phyloP scores from a whole-genome alignment of 345 rosid genomes.

The Pistacia atlantica region DNA sequence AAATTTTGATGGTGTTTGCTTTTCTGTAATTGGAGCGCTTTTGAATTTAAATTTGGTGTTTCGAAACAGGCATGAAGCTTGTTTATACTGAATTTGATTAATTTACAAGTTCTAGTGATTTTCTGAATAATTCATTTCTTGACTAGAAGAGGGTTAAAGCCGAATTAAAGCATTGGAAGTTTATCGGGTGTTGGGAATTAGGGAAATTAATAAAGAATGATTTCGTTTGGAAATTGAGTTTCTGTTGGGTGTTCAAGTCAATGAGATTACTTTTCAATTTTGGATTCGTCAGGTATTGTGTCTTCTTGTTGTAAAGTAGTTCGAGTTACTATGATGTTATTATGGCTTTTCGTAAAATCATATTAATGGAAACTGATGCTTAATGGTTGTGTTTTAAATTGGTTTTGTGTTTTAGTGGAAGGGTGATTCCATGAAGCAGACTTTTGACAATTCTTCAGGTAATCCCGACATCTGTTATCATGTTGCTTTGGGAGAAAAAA shows the following conservation, averaged over 20 bases:
- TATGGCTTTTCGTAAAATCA: neutral
- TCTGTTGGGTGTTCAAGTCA: neutral
- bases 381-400: neutral
- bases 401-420: constrained; percentile 20
- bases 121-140: neutral
- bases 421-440: constrained; percentile 39
- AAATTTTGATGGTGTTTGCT: neutral
- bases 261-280: neutral
- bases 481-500: constrained; percentile 7
- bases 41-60: neutral
- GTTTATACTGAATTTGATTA: neutral
- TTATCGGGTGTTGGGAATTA: neutral
- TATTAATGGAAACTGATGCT: neutral
- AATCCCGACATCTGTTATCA: neutral
- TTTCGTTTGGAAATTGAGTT: neutral
- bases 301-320: neutral
- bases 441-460: constrained; percentile 38
- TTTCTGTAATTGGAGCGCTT: neutral
- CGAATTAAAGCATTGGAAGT: neutral
- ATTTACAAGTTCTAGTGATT: neutral
- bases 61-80: neutral
- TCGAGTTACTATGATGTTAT: neutral
- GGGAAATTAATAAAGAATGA: neutral
- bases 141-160: neutral
- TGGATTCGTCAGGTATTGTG: neutral